Evolutionary conservation across 345 rosid species (phyloP).

Genomic region (Pugionium cornutum): DNA sequence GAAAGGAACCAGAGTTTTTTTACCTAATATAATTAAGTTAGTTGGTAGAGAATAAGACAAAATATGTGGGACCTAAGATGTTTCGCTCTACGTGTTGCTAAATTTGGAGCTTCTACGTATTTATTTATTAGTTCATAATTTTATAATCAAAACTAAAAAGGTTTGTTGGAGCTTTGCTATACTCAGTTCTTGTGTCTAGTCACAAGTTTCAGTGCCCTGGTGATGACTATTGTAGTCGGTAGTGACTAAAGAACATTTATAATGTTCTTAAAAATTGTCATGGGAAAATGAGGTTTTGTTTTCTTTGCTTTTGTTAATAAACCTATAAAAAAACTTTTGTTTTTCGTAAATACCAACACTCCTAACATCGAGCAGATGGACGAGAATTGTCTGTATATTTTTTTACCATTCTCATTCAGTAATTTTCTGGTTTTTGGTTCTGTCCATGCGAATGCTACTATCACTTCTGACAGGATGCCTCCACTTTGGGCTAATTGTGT

Average conservation of each 20-base stretch:
- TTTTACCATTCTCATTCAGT: constrained; percentile 18
- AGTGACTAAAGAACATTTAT: neutral
- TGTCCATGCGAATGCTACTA: constrained; percentile 70
- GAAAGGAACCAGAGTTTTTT: constrained; percentile 34
- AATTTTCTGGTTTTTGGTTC: constrained; percentile 24
- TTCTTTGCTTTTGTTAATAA: constrained; percentile 8
- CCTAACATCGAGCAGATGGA: neutral
- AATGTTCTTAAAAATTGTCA: neutral
- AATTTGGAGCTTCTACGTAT: constrained; percentile 34
- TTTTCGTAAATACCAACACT: constrained; percentile 3
- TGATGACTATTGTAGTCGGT: constrained; percentile 27
- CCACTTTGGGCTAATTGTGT: constrained; percentile 72
- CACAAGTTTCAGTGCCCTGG: constrained; percentile 30
- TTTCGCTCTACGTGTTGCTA: constrained; percentile 43
- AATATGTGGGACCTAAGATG: constrained; percentile 56
- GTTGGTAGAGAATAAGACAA: constrained; percentile 43
- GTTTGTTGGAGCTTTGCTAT: constrained; percentile 36
- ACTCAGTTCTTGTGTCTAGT: constrained; percentile 27
- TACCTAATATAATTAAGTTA: constrained; percentile 37
- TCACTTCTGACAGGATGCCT: constrained; percentile 79
- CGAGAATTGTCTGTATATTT: constrained; percentile 1
- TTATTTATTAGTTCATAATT: constrained; percentile 14
- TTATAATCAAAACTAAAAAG: constrained; percentile 30
- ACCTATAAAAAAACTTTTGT: constrained; percentile 1
- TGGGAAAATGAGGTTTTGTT: neutral